Conservation (phyloP, 2,329 filamentous ascomycete genomes). For the Capronia americana region DNA sequence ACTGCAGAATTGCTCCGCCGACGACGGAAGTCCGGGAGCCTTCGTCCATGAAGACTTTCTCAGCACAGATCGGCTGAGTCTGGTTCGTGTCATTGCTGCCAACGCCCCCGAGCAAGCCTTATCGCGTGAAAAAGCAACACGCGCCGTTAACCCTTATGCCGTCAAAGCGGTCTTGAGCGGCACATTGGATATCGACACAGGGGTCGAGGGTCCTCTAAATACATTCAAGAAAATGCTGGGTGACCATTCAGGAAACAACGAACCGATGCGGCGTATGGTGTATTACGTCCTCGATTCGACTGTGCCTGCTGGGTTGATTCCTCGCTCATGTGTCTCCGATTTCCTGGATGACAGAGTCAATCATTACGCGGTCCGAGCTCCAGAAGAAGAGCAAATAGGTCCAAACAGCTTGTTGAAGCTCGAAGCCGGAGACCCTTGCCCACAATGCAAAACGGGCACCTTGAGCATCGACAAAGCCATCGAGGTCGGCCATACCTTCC, state of each 20-base stretch:
- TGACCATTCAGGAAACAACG: constrained; percentile 46
- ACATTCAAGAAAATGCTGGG: constrained; percentile 22
- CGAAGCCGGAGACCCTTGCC: constrained; percentile 72
- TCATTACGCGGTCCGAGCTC: constrained; percentile 23
- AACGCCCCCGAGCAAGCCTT: neutral
- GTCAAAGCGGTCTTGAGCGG: constrained; percentile 63
- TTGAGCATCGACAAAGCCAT: constrained; percentile 75
- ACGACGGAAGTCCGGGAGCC: neutral
- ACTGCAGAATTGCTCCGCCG: neutral
- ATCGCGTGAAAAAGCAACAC: neutral
- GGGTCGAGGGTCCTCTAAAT: constrained; percentile 63
- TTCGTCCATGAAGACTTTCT: constrained; percentile 31
- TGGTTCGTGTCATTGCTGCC: constrained; percentile 18
- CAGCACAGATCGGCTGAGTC: constrained; percentile 29
- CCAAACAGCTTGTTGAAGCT: constrained; percentile 65
- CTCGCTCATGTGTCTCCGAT: neutral
- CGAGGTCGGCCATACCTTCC: constrained; percentile 94
- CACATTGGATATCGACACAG: constrained; percentile 72
- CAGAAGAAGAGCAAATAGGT: neutral
- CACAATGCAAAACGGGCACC: constrained; percentile 68
- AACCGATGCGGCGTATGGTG: constrained; percentile 19
- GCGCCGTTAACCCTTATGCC: constrained; percentile 62
- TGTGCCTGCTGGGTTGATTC: constrained; percentile 15
- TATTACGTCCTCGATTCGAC: constrained; percentile 37
- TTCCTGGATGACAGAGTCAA: constrained; percentile 1